phyloP scores from a whole-genome alignment of 495 filamentous ascomycete genomes.

The Penicillium mononematosum region DNA sequence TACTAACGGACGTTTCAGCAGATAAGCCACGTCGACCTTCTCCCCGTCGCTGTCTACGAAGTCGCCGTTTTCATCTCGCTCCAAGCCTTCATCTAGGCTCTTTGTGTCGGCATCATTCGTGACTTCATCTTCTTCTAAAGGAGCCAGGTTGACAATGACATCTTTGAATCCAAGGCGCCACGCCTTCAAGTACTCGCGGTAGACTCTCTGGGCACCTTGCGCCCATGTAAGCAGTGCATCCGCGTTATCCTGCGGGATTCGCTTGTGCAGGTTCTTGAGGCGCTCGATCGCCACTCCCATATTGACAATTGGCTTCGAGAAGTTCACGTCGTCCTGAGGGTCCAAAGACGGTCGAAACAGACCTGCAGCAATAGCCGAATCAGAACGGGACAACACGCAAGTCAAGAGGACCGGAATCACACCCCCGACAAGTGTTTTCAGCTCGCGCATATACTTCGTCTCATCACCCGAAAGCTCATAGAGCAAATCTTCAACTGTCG shows the following conservation, averaged over 20 bases:
- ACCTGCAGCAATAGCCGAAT: slow-evolving; percentile 62
- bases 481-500: slow-evolving; percentile 72
- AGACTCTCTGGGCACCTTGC: slow-evolving; percentile 68
- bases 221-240: slow-evolving; percentile 78
- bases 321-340: slow-evolving; percentile 56
- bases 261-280: slow-evolving; percentile 73
- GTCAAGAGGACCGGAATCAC: slow-evolving; percentile 91
- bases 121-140: slow-evolving; percentile 53
- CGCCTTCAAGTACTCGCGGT: slow-evolving; percentile 81
- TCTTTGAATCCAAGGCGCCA: slow-evolving; percentile 97
- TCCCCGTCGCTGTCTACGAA: slow-evolving; percentile 76
- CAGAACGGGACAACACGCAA: slow-evolving; percentile 75
- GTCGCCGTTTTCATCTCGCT: slow-evolving; percentile 75
- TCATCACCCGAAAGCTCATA: slow-evolving; percentile 82
- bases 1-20: slow-evolving; percentile 85
- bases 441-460: slow-evolving; percentile 84
- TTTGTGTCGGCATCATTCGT: slow-evolving; percentile 52
- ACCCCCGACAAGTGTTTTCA: slow-evolving; percentile 91
- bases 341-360: slow-evolving; percentile 60
- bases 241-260: slow-evolving; percentile 68
- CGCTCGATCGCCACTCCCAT: slow-evolving; percentile 92
- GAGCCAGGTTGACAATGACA: slow-evolving; percentile 88
- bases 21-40: slow-evolving; percentile 89
- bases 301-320: slow-evolving; percentile 85
- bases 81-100: slow-evolving; percentile 64